phyloP scores from a whole-genome alignment of 108 stramenopile species.

The Phaeodactylum tricornutum region DNA sequence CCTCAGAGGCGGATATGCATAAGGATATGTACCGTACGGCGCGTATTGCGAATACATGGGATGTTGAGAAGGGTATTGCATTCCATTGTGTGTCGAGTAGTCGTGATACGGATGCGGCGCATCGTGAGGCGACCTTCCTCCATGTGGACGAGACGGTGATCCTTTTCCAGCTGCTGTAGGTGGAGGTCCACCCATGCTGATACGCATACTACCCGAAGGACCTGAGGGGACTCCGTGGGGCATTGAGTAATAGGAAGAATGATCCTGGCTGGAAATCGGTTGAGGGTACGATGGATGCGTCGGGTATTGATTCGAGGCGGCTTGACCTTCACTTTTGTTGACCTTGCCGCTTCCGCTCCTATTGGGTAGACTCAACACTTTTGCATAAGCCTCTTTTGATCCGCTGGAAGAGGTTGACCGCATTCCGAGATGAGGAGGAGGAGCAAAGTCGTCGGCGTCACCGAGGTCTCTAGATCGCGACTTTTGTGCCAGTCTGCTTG shows the following conservation, averaged over 20 bases:
- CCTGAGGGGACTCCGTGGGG: slow-evolving; percentile 3
- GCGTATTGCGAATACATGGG: slow-evolving; percentile 22
- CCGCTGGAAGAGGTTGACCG: slow-evolving; percentile 13
- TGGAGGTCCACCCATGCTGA: slow-evolving; percentile 40
- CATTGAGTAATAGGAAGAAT: no score
- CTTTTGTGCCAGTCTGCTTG: slow-evolving; percentile 5
- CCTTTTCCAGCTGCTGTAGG: slow-evolving; percentile 13
- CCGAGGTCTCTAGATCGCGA: not conserved
- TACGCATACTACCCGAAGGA: slow-evolving; percentile 36
- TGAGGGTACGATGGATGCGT: no score
- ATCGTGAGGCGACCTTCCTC: not conserved
- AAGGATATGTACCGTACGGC: slow-evolving; percentile 3
- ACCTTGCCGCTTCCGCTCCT: slow-evolving; percentile 2
- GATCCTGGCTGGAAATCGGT: no score
- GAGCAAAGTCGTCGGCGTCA: slow-evolving; percentile 1
- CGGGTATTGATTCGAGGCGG: no score
- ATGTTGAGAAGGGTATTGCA: slow-evolving; percentile 13
- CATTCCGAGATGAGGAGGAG: slow-evolving; percentile 15
- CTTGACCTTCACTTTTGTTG: no score
- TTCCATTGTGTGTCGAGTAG: not conserved
- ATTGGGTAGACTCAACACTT: no score
- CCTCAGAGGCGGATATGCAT: slow-evolving; percentile 16
- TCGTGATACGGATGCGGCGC: slow-evolving; percentile 7
- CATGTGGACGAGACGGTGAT: slow-evolving; percentile 11
- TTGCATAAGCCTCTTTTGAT: no score